Conservation (phyloP, 371 early-diverging fungal species). For the Rhizopus arrhizus region DNA sequence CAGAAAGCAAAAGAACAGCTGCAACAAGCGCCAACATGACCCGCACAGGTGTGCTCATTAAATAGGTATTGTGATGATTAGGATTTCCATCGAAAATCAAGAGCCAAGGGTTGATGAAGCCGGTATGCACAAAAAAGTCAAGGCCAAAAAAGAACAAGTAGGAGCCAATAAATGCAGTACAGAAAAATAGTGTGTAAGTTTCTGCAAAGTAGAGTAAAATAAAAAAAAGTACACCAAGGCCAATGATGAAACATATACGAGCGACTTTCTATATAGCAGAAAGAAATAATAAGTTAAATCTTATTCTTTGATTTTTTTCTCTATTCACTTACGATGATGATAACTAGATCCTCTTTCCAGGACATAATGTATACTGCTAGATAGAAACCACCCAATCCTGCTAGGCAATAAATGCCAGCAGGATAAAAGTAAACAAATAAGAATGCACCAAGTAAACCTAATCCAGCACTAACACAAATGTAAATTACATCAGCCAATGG, state of each 20-base stretch:
- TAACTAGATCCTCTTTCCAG: slow-evolving; percentile 48
- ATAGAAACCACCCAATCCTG: slow-evolving; percentile 44
- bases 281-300: not conserved
- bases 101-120: slow-evolving; percentile 52
- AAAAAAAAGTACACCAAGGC: slow-evolving; percentile 35
- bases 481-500: slow-evolving; percentile 45
- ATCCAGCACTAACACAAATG: slow-evolving; percentile 48
- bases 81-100: slow-evolving; percentile 47
- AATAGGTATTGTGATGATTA: slow-evolving; percentile 36
- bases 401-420: slow-evolving; percentile 20
- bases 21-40: slow-evolving; percentile 47
- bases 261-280: slow-evolving; percentile 39
- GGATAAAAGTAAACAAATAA: slow-evolving; percentile 38
- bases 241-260: slow-evolving; percentile 48
- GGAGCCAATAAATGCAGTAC: slow-evolving; percentile 49
- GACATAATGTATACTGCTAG: slow-evolving; percentile 50
- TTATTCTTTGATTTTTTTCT: no score
- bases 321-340: slow-evolving; percentile 39
- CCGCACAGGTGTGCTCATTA: slow-evolving; percentile 40
- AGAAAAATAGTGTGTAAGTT: slow-evolving; percentile 42
- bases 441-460: slow-evolving; percentile 42
- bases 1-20: slow-evolving; percentile 30
- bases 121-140: slow-evolving; percentile 58
- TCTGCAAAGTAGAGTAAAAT: slow-evolving; percentile 38
- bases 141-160: slow-evolving; percentile 55